phyloP scores from a whole-genome alignment of 148 eudicot species.

The Cornus controversa region DNA sequence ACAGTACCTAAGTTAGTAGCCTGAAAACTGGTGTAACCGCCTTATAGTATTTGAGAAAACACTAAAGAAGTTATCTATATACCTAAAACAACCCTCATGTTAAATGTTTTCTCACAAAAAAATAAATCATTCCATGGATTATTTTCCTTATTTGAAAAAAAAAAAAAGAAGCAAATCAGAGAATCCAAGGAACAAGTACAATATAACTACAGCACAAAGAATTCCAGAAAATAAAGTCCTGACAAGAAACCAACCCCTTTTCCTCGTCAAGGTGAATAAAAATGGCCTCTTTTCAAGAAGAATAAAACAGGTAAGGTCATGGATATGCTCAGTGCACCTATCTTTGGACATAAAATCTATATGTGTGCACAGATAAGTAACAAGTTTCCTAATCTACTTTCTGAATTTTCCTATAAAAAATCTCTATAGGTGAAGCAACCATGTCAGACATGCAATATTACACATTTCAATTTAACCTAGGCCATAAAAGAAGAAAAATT shows the following conservation, averaged over 20 bases:
- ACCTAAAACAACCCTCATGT: background rate
- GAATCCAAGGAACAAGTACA: background rate
- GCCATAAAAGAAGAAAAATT: background rate
- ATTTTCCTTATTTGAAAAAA: background rate
- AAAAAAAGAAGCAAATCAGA: too few relatives aligned
- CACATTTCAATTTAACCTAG: background rate
- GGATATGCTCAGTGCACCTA: background rate
- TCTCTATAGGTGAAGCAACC: background rate
- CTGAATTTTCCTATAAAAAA: background rate
- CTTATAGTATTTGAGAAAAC: background rate
- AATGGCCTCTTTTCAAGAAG: background rate
- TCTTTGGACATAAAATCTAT: background rate
- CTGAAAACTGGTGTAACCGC: slow-evolving; percentile 5
- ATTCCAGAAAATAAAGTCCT: background rate
- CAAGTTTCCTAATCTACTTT: background rate
- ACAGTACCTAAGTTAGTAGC: background rate
- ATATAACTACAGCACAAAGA: background rate
- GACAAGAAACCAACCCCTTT: background rate
- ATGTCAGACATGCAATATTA: background rate
- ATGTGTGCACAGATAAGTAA: background rate
- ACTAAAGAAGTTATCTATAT: background rate
- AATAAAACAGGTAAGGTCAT: background rate
- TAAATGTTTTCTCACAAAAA: background rate
- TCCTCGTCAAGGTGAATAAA: background rate
- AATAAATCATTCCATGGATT: background rate